A percentile compares a stretch with the other conserved stretches of the same genome.
phyloP scores from a whole-genome alignment of 352 stramenopile species.

The Albugo candida region DNA sequence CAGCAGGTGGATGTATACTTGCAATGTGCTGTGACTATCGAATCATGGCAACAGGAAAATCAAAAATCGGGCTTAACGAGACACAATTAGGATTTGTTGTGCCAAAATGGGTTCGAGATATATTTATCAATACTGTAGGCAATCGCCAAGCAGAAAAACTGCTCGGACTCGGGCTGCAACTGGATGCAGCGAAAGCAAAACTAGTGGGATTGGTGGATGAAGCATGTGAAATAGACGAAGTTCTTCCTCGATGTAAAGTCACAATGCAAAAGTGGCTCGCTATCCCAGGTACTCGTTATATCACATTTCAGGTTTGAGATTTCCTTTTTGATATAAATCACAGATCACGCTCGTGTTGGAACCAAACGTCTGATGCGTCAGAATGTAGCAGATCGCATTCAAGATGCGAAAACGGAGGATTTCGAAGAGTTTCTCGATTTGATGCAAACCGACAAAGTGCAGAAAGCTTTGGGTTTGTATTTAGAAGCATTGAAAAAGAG shows the following conservation, averaged over 20 bases:
- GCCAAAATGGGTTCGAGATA: conserved; percentile 46
- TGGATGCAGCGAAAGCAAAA: conserved; percentile 54
- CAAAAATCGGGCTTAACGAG: conserved; percentile 89
- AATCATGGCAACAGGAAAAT: conserved; percentile 76
- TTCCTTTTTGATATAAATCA: neutral
- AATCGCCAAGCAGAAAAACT: conserved; percentile 74
- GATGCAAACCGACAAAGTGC: conserved; percentile 58
- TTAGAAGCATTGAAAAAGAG: conserved; percentile 68
- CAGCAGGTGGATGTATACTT: conserved; percentile 85
- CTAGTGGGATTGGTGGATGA: conserved; percentile 61
- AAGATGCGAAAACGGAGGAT: conserved; percentile 28
- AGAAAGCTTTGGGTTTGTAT: conserved; percentile 64
- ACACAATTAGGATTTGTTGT: conserved; percentile 84
- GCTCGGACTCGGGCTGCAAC: conserved; percentile 56
- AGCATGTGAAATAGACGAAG: conserved; percentile 49
- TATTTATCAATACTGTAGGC: conserved; percentile 70
- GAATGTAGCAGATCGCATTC: conserved; percentile 39
- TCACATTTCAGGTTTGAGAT: neutral
- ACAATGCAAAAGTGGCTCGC: conserved; percentile 58
- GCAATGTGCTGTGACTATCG: conserved; percentile 90
- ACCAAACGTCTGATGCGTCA: conserved; percentile 66
- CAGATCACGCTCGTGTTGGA: conserved; percentile 43
- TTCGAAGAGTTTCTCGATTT: conserved; percentile 54
- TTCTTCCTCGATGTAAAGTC: conserved; percentile 37
- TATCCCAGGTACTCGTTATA: conserved; percentile 35